These are phyloP conservation scores for Trypanosoma avium DNA, from an alignment of 208 protist genomes.

Conservation along the genomic window DNA sequence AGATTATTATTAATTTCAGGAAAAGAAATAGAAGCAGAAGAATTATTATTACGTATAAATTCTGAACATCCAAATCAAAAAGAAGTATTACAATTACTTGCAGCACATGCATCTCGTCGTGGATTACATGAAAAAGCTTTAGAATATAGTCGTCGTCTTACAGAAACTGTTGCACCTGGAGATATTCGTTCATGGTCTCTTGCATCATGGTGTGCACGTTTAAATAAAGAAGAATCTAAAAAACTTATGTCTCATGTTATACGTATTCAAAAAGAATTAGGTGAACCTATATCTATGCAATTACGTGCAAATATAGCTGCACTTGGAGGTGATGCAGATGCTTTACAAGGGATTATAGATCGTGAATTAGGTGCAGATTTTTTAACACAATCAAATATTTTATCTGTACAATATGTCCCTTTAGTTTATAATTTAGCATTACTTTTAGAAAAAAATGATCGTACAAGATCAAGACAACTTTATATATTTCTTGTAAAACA, in stretches of 20 bases:
- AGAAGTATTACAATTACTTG: constrained; percentile 82
- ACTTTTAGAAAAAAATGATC: constrained; percentile 56
- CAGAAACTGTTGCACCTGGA: constrained; percentile 55
- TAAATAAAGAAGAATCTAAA: constrained; percentile 50
- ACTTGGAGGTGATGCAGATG: constrained; percentile 48
- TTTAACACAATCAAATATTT: constrained; percentile 24
- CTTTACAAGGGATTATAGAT: constrained; percentile 72
- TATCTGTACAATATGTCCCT: constrained; percentile 58
- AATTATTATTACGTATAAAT: constrained; percentile 60
- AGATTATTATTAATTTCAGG: constrained; percentile 54
- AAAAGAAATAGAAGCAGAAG: constrained; percentile 42
- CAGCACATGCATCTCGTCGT: constrained; percentile 42
- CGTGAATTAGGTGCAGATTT: constrained; percentile 69
- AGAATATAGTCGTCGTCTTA: constrained; percentile 59
- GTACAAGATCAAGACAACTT: constrained; percentile 44
- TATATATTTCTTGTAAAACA: constrained; percentile 85
- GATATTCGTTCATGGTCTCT: constrained; percentile 69
- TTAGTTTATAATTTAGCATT: constrained; percentile 82
- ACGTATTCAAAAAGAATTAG: constrained; percentile 45
- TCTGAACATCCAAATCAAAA: constrained; percentile 63
- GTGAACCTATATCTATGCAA: constrained; percentile 42
- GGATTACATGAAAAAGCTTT: constrained; percentile 70
- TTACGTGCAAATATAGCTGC: constrained; percentile 70
- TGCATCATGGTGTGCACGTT: constrained; percentile 64
- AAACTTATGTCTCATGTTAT: constrained; percentile 43